A percentile compares a stretch with the other conserved stretches of the same genome.
Conservation (phyloP, 2,329 filamentous ascomycete species). For the Samsoniella hepiali region DNA sequence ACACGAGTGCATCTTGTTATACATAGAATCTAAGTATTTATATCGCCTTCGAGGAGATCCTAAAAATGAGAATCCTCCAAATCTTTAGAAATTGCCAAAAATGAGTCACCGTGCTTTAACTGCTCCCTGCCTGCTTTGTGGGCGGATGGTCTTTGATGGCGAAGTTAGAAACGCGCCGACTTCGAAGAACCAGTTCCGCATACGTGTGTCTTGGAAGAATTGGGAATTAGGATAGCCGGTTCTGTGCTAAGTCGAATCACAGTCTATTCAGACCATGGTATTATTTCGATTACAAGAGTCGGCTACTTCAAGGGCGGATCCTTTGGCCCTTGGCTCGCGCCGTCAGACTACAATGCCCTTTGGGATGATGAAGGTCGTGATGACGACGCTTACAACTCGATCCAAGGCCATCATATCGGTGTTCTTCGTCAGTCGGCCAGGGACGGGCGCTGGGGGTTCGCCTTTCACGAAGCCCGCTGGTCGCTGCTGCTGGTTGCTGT, state of each 20-base stretch:
- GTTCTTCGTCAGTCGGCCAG: not conserved
- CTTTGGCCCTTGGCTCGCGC: not conserved
- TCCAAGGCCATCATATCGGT: not conserved
- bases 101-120: not conserved
- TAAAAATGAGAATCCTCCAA: not conserved
- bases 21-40: not conserved
- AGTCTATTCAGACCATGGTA: not conserved
- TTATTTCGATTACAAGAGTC: not conserved
- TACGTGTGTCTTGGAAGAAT: not conserved
- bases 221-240: too few species aligned
- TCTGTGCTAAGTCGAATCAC: not conserved
- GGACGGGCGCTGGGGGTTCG: not conserved
- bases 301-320: not conserved
- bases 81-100: not conserved
- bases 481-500: not conserved
- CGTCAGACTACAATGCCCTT: not conserved
- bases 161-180: not conserved
- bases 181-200: constrained; percentile 5
- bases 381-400: not conserved
- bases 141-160: constrained; percentile 1
- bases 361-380: constrained; percentile 5
- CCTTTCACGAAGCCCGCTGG: constrained; percentile 14
- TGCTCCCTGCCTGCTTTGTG: constrained; percentile 7
- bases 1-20: not conserved
- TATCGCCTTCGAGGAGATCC: too few species aligned